A percentile compares a stretch with the other conserved stretches of the same genome.
Evolutionary conservation across 2,329 filamentous ascomycete genomes (phyloP).

Genomic region (Paracamarosporium sp.): DNA sequence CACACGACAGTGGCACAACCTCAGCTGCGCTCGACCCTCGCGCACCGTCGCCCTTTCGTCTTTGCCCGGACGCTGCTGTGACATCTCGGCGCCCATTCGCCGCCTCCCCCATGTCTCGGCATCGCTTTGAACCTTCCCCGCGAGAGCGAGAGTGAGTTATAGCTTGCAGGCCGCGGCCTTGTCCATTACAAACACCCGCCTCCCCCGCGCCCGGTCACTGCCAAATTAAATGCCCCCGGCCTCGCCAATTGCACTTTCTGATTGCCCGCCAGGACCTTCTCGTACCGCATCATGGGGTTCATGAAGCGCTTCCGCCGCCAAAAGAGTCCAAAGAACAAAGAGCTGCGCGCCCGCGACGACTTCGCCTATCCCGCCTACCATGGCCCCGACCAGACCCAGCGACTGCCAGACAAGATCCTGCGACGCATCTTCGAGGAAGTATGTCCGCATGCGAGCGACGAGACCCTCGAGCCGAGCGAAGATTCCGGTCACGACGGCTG

Average conservation of each 20-base stretch:
- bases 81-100: conserved; percentile 15
- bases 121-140: conserved; percentile 31
- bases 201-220: conserved; percentile 13
- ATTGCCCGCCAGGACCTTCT: conserved; percentile 28
- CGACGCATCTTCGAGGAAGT: conserved; percentile 80
- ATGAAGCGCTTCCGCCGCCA: conserved; percentile 57
- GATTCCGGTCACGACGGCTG: conserved; percentile 79
- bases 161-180: conserved; percentile 9
- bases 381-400: conserved; percentile 51
- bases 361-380: conserved; percentile 38
- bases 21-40: neutral
- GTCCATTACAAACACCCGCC: conserved; percentile 15
- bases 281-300: conserved; percentile 54
- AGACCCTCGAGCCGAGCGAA: conserved; percentile 78
- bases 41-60: neutral
- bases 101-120: conserved; percentile 35
- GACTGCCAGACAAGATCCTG: conserved; percentile 73
- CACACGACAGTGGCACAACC: conserved; percentile 6
- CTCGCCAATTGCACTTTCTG: conserved; percentile 20
- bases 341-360: conserved; percentile 35
- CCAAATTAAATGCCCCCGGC: conserved; percentile 24
- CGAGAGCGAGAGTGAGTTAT: conserved; percentile 35
- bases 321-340: conserved; percentile 49
- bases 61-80: conserved; percentile 5
- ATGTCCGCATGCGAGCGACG: conserved; percentile 81